These are phyloP conservation scores for Microdochium nivale DNA, from an alignment of 2,329 filamentous ascomycete species.

Conservation along the genomic window DNA sequence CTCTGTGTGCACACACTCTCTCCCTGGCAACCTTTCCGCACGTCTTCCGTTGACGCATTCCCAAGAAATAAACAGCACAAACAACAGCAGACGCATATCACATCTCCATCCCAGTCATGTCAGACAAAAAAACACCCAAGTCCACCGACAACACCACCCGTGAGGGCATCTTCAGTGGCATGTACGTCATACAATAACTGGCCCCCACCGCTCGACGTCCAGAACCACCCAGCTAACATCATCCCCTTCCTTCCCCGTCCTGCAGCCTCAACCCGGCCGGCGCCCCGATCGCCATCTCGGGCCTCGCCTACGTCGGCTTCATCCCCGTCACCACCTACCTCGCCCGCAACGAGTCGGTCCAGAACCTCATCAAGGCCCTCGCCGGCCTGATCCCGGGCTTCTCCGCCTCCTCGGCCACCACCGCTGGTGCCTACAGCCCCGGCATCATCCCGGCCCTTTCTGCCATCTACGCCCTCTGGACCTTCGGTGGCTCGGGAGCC, in stretches of 20 bases:
- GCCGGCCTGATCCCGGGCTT: conserved; percentile 2
- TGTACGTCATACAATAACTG: background rate
- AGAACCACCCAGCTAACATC: background rate
- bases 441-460: conserved; percentile 4
- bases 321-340: conserved; percentile 3
- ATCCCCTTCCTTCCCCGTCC: background rate
- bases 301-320: conserved; percentile 2
- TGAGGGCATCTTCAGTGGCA: background rate
- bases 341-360: conserved; percentile 1
- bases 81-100: background rate
- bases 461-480: conserved; percentile 3
- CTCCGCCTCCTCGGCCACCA: background rate
- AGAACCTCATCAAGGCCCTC: conserved; percentile 1
- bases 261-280: conserved; percentile 4
- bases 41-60: no score
- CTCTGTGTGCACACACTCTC: no score
- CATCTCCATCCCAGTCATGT: background rate
- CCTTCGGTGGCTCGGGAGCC: background rate
- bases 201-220: background rate
- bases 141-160: background rate
- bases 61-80: no score
- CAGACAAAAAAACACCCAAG: background rate
- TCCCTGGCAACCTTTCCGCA: no score
- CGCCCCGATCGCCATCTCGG: conserved; percentile 1
- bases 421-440: background rate